phyloP scores from a whole-genome alignment of 2,329 filamentous ascomycete species.

The Trichoderma atroviride region DNA sequence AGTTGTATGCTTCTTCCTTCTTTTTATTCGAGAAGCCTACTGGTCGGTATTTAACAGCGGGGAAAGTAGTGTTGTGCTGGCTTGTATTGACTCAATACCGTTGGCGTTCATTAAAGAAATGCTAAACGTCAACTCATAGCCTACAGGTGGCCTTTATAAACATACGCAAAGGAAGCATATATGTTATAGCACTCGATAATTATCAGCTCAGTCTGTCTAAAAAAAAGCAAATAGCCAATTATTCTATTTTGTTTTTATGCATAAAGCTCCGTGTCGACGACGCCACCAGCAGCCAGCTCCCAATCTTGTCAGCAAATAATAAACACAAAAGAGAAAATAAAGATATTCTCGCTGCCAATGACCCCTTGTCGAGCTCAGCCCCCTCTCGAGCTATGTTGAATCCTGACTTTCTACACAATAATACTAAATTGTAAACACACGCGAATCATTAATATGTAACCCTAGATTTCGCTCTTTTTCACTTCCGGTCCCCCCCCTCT shows the following conservation, averaged over 20 bases:
- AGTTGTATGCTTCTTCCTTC: no score
- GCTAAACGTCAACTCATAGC: background rate
- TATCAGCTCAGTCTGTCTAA: background rate
- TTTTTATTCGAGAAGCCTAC: background rate
- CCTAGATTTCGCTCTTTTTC: conserved; percentile 27
- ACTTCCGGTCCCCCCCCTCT: background rate
- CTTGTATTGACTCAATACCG: no score
- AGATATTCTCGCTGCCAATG: conserved; percentile 1
- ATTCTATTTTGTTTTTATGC: conserved; percentile 13
- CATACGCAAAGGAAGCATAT: no score
- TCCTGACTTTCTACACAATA: conserved; percentile 23
- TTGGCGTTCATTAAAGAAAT: no score
- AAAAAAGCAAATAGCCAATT: background rate
- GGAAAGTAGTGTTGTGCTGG: background rate
- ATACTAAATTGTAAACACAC: conserved; percentile 18
- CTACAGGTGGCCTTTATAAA: background rate
- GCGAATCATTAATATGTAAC: conserved; percentile 24
- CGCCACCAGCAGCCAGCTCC: background rate
- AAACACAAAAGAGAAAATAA: conserved; percentile 1
- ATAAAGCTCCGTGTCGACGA: conserved; percentile 7
- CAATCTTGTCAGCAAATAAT: conserved; percentile 3
- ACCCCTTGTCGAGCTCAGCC: conserved; percentile 15
- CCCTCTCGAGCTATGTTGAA: conserved; percentile 14
- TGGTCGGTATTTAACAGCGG: background rate
- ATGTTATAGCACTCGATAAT: background rate